Conservation (phyloP, 129 eudicot genomes). For the Escallonia rubra region DNA sequence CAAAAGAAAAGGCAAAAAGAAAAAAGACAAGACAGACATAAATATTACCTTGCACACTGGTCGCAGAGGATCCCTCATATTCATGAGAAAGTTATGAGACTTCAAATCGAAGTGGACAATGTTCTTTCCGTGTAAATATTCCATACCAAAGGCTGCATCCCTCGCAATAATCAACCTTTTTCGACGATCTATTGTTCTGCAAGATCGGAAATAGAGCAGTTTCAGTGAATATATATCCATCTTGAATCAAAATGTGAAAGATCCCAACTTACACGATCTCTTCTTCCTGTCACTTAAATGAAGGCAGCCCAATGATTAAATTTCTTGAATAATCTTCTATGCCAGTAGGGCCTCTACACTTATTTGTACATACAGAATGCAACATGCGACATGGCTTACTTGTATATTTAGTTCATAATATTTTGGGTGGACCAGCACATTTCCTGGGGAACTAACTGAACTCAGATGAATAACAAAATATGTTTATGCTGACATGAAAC, state of each 20-base stretch:
- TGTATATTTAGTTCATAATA: no score
- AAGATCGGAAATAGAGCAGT: slow-evolving; percentile 1
- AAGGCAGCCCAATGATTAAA: background rate
- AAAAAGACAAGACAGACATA: no score
- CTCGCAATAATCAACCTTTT: slow-evolving; percentile 38
- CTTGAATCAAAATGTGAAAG: background rate
- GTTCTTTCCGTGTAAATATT: slow-evolving; percentile 33
- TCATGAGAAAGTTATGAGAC: slow-evolving; percentile 37
- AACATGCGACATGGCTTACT: no score
- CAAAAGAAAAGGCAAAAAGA: background rate
- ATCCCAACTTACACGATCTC: background rate
- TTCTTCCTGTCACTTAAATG: background rate
- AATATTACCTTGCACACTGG: slow-evolving; percentile 42
- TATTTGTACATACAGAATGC: no score
- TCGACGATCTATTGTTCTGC: slow-evolving; percentile 44
- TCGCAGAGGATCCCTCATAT: slow-evolving; percentile 42
- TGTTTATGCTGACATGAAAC: no score
- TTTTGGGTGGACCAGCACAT: no score
- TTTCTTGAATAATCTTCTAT: no score
- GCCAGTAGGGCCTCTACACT: no score
- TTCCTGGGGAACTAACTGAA: background rate
- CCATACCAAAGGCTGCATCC: slow-evolving; percentile 50
- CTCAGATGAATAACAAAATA: background rate
- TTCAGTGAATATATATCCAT: background rate
- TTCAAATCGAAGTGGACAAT: slow-evolving; percentile 42